Conservation (phyloP, 305 asterid genomes). For the Plantago coronopus region DNA sequence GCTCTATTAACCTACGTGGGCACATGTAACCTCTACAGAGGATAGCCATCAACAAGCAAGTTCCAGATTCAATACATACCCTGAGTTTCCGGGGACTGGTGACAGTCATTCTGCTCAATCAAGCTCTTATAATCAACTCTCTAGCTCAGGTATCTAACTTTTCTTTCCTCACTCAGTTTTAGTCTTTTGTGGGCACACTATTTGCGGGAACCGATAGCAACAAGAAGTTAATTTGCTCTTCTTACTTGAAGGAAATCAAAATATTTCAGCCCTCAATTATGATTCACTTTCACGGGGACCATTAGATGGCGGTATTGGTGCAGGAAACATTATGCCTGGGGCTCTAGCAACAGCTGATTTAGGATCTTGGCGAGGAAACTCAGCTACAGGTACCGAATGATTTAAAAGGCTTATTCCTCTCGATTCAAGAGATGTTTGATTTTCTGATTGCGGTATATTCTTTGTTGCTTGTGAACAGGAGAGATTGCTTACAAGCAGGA, state of each 20-base stretch:
- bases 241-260: conserved; percentile 36
- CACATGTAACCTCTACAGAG: conserved; percentile 40
- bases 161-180: conserved; percentile 17
- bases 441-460: conserved; percentile 12
- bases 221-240: conserved; percentile 1
- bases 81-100: conserved; percentile 45
- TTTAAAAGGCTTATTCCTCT: conserved; percentile 14
- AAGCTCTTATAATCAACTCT: conserved; percentile 43
- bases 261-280: conserved; percentile 34
- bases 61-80: conserved; percentile 51
- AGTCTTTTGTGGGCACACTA: conserved; percentile 11
- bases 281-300: conserved; percentile 33
- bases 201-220: conserved; percentile 12
- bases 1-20: conserved; percentile 14
- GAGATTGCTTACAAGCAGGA: conserved; percentile 45
- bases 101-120: conserved; percentile 45
- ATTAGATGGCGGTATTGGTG: conserved; percentile 30
- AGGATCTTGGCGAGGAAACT: conserved; percentile 48
- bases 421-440: conserved; percentile 11
- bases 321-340: conserved; percentile 35
- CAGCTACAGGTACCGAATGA: conserved; percentile 41
- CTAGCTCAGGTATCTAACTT: conserved; percentile 47
- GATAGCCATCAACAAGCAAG: conserved; percentile 62
- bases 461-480: conserved; percentile 46
- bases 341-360: conserved; percentile 38